Conservation (phyloP, 2,329 filamentous ascomycete genomes). For the Colletotrichum lindemuthianum region DNA sequence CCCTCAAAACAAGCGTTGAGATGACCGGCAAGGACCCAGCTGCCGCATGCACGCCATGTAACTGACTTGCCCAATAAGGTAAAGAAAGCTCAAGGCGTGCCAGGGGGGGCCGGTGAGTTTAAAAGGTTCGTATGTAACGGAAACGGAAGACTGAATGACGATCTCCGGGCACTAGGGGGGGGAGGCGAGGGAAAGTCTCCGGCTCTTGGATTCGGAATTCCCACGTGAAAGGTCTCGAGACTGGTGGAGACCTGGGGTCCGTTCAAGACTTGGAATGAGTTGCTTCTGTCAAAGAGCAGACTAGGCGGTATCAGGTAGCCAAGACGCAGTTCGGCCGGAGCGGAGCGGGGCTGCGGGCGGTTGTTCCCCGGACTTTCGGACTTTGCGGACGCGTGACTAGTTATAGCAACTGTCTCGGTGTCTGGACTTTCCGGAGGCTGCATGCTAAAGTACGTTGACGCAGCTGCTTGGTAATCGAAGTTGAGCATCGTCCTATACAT, state of each 20-base stretch:
- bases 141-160: not conserved
- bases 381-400: too few relatives aligned
- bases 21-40: not conserved
- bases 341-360: not conserved
- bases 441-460: too few relatives aligned
- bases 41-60: constrained; percentile 9
- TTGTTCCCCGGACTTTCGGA: too few relatives aligned
- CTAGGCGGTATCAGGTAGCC: constrained; percentile 19
- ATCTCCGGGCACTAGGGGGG: not conserved
- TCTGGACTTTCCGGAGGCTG: too few relatives aligned
- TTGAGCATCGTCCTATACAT: too few relatives aligned
- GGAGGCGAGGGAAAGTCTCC: not conserved
- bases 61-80: constrained; percentile 13
- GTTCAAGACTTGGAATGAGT: not conserved
- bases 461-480: too few relatives aligned
- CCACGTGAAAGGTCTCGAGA: too few relatives aligned
- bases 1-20: constrained; percentile 1
- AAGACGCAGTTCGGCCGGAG: constrained; percentile 8
- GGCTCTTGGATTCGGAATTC: not conserved
- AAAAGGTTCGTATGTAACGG: not conserved
- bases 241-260: not conserved
- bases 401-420: too few relatives aligned
- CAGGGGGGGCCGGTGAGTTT: not conserved
- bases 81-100: constrained; percentile 9
- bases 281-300: not conserved